Conservation (phyloP, 805 yeast genomes). For the Saccharomyces jurei region DNA sequence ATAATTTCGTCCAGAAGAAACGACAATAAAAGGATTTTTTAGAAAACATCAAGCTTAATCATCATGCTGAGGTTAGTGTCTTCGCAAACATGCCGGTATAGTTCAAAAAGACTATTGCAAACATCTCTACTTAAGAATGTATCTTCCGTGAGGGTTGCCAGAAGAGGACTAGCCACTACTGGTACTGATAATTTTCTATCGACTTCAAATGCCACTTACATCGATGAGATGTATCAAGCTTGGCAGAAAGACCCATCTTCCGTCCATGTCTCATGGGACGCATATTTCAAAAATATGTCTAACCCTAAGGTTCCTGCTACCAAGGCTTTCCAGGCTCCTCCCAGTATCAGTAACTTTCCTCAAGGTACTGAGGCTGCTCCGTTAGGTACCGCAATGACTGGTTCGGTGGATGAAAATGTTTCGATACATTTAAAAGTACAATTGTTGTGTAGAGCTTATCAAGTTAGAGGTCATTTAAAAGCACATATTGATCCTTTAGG, state of each 20-base stretch:
- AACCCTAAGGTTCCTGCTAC: conserved; percentile 61
- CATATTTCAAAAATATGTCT: conserved; percentile 88
- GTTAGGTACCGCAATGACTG: conserved; percentile 23
- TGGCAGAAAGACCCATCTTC: conserved; percentile 86
- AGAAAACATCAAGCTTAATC: background rate
- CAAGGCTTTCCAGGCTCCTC: conserved; percentile 83
- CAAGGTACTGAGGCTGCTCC: conserved; percentile 63
- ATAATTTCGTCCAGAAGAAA: background rate
- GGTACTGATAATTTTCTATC: conserved; percentile 66
- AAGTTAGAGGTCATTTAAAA: conserved; percentile 95
- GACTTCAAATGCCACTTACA: conserved; percentile 79
- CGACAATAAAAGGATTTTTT: background rate
- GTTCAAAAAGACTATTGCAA: conserved; percentile 3
- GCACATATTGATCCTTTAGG: conserved; percentile 95
- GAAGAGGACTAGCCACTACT: conserved; percentile 10
- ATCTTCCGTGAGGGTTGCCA: background rate
- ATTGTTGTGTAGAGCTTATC: conserved; percentile 94
- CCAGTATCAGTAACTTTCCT: conserved; percentile 76
- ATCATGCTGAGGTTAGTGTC: conserved; percentile 9
- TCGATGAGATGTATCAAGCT: conserved; percentile 95
- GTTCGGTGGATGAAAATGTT: conserved; percentile 53
- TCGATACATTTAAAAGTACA: conserved; percentile 89
- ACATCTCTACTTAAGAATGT: background rate
- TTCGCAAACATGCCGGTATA: background rate
- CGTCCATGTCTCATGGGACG: conserved; percentile 95